phyloP scores from a whole-genome alignment of 108 stramenopile genomes.

The Pseudonitzschia multistriata region DNA sequence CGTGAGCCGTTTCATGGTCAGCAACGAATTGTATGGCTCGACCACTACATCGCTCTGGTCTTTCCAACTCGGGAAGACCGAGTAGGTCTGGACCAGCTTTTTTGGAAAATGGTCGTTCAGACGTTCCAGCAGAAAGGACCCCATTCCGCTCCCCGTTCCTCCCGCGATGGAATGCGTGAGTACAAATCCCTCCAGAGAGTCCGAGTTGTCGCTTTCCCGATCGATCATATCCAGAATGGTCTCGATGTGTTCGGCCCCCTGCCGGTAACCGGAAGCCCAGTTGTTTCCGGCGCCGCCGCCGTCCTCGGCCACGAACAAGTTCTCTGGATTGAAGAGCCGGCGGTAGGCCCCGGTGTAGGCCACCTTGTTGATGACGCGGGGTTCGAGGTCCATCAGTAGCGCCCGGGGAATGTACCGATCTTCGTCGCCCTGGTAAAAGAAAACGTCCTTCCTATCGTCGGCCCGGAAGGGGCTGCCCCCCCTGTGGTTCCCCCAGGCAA shows the following conservation, averaged over 20 bases:
- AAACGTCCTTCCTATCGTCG: conserved; percentile 97
- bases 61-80: conserved; percentile 97
- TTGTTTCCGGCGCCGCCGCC: conserved; percentile 99
- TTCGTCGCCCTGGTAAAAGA: conserved; percentile 97
- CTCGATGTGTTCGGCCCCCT: conserved; percentile 92
- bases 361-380: conserved; percentile 94
- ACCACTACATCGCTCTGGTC: conserved; percentile 96
- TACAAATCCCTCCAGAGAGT: conserved; percentile 98
- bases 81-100: conserved; percentile 97
- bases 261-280: conserved; percentile 93
- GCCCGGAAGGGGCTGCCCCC: conserved; percentile 33
- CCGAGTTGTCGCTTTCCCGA: conserved; percentile 94
- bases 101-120: conserved; percentile 99
- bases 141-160: conserved; percentile 98
- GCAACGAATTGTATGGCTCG: conserved; percentile 97
- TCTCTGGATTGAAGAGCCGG: conserved; percentile 96
- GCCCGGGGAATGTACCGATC: conserved; percentile 94
- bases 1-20: conserved; percentile 94
- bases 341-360: conserved; percentile 66
- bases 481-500: conserved; percentile 14
- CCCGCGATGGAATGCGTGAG: conserved; percentile 97
- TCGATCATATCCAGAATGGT: conserved; percentile 99
- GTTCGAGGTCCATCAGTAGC: conserved; percentile 96
- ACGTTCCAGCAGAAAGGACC: conserved; percentile 92
- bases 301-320: conserved; percentile 91